phyloP scores from a whole-genome alignment of 2,329 filamentous ascomycete species.

The Diplodia corticola region DNA sequence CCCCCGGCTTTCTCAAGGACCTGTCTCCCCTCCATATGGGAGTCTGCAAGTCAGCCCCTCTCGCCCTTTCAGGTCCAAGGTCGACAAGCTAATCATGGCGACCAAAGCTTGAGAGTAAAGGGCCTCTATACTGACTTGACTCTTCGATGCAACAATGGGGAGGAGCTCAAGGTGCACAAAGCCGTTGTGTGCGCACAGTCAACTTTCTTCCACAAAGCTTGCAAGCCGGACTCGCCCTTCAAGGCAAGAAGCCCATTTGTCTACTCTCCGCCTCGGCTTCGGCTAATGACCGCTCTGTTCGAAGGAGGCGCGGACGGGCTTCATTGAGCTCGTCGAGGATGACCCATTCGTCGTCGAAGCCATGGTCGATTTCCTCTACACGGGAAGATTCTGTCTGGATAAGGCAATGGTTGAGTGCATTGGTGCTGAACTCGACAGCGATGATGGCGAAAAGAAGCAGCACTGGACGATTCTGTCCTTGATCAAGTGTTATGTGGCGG shows the following conservation, averaged over 20 bases:
- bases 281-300: no score
- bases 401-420: no score
- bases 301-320: background rate
- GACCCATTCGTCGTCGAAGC: background rate
- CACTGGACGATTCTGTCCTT: background rate
- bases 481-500: background rate
- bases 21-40: background rate
- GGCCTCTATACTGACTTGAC: constrained; percentile 1
- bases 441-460: background rate
- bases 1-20: no score
- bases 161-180: background rate
- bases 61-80: background rate
- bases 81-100: background rate
- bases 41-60: background rate
- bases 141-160: background rate
- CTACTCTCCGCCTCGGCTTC: background rate
- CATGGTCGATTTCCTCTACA: constrained; percentile 9
- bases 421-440: background rate
- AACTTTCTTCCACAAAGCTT: background rate
- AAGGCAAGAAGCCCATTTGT: background rate
- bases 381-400: background rate
- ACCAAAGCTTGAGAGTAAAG: background rate
- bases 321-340: constrained; percentile 3
- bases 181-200: background rate
- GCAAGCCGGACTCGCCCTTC: background rate